phyloP scores from a whole-genome alignment of 2,329 filamentous ascomycete genomes.

The Diaporthe citri region DNA sequence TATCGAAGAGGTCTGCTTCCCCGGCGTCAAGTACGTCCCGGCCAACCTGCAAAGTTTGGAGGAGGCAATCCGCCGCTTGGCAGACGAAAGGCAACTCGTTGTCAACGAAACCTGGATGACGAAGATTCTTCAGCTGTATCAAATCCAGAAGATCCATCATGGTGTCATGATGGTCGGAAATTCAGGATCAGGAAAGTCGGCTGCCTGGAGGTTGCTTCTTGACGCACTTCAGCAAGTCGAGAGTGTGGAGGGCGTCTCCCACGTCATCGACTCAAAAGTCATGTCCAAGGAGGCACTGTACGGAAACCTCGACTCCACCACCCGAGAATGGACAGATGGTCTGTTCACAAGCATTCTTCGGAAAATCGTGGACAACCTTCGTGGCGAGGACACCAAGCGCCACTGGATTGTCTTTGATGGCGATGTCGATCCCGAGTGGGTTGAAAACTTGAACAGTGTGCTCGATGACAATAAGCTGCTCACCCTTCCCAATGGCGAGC shows the following conservation, averaged over 20 bases:
- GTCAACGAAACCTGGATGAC: conserved; percentile 97
- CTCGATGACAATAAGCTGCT: conserved; percentile 99
- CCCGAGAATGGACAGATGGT: conserved; percentile 98
- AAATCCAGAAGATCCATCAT: conserved; percentile 97
- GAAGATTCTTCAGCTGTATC: conserved; percentile 95
- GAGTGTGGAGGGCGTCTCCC: conserved; percentile 91
- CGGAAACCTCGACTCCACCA: conserved; percentile 95
- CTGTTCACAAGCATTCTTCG: conserved; percentile 97
- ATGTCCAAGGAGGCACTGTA: conserved; percentile 99
- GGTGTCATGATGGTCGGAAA: conserved; percentile 99
- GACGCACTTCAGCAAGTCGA: conserved; percentile 93
- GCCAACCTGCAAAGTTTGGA: conserved; percentile 86
- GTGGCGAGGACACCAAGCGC: conserved; percentile 94
- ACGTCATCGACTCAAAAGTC: conserved; percentile 99
- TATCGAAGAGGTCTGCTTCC: conserved; percentile 90
- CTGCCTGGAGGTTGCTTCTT: conserved; percentile 92
- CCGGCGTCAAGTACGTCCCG: conserved; percentile 91
- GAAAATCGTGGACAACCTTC: conserved; percentile 98
- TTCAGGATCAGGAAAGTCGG: conserved; percentile 97
- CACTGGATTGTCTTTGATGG: conserved; percentile 99
- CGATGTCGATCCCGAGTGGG: conserved; percentile 99
- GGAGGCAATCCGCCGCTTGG: conserved; percentile 84
- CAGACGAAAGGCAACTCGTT: conserved; percentile 86
- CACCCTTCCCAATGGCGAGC: conserved; percentile 96
- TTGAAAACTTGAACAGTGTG: conserved; percentile 99